Evolutionary conservation across 1,139 yeast species (phyloP), one percentile per base, ranked within the genome.

Genomic region (Zygoascus hellenicus): DNA sequence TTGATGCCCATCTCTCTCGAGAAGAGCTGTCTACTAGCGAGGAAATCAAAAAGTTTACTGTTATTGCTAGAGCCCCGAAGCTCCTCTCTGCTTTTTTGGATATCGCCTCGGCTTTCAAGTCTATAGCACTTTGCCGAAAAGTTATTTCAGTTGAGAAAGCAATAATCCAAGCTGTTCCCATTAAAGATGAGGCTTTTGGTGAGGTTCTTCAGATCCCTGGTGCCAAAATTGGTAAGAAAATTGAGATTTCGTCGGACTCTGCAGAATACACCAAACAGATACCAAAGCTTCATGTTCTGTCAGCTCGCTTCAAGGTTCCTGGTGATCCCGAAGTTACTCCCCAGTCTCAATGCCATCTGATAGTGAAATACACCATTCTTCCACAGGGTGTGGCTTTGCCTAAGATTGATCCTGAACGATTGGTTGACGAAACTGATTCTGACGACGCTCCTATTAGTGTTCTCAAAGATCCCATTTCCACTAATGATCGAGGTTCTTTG

Each of bases 321-420:
- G 98, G 97, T 34, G 97, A 90, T 69, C 66, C 70, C 26, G 71
- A 73, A 32, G 84, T 92, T 10, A 78, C 95, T 2, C 95, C 97
- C 32, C 65, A 70, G 42, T 78, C 97, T 1, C 78, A 76, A 50
- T 80, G 88, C 9, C 90, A 87, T 63, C 70, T 94, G 52, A 80
- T 81, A 28, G 58, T 94, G 37, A 88, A 88, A 64, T 83, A 86
- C 52, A 68, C 87, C 42, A 80, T 87, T 36, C 81, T 83, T 58
- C 85, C 95, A 2, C 80, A 83, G 2, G 77, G 77, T 10, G 64
- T 68, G 7, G 72, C 70, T 32, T 64, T 66, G 10, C 68, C 74
- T 1, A 50, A 65, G 17, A 29, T 59, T 15, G 62, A 64, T 13
- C 66, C 64, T 28, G 60, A 53, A 42, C 52, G 55, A 46, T 50